phyloP scores from a whole-genome alignment of 352 stramenopile species.

The Phytophthora pini region DNA sequence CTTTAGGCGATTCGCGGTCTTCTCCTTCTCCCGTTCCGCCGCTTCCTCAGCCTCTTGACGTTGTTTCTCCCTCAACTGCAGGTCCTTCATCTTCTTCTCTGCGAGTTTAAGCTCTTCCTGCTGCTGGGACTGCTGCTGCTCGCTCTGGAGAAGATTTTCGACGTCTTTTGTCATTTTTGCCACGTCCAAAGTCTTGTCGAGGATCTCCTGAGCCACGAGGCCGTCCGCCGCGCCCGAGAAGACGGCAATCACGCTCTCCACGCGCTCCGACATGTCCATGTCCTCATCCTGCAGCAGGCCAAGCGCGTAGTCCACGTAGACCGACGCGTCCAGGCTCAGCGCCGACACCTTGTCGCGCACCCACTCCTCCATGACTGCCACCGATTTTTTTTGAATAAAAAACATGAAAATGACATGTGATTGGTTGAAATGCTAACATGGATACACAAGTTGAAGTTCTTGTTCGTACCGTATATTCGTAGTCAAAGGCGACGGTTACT shows the following conservation, averaged over 20 bases:
- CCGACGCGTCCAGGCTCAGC: conserved; percentile 68
- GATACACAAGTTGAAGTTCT: too few species aligned
- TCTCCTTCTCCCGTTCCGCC: conserved; percentile 62
- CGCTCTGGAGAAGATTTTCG: conserved; percentile 45
- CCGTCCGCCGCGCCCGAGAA: conserved; percentile 68
- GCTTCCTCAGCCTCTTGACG: conserved; percentile 65
- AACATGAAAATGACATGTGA: too few species aligned
- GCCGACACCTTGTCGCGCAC: conserved; percentile 61
- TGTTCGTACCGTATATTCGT: too few species aligned
- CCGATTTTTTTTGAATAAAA: too few species aligned
- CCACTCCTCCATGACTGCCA: conserved; percentile 59
- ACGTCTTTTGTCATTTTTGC: conserved; percentile 60
- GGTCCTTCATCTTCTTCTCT: conserved; percentile 59
- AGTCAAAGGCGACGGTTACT: too few species aligned
- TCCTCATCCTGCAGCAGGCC: conserved; percentile 79
- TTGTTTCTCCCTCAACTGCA: conserved; percentile 66
- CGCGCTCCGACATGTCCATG: conserved; percentile 70
- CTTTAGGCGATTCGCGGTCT: conserved; percentile 58
- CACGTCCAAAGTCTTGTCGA: conserved; percentile 50
- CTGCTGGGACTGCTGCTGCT: conserved; percentile 42
- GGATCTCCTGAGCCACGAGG: conserved; percentile 43
- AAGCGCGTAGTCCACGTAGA: conserved; percentile 81
- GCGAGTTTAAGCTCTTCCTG: conserved; percentile 46
- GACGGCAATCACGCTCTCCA: conserved; percentile 67
- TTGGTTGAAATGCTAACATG: too few species aligned